Evolutionary conservation across 805 yeast genomes (phyloP).

Genomic region (Candida cerambycidarum): DNA sequence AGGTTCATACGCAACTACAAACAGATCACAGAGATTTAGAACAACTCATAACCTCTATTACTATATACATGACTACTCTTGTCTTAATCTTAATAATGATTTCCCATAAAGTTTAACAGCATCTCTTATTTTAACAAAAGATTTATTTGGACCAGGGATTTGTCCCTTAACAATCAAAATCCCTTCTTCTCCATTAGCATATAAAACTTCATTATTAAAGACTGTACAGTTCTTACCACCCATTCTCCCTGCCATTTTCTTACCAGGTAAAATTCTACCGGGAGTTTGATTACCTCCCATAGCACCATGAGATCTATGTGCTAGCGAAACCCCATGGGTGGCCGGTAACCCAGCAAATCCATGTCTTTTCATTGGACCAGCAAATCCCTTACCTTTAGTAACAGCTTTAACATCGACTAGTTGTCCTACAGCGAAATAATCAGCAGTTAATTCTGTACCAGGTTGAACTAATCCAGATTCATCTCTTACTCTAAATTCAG

Average conservation of each 20-base stretch:
- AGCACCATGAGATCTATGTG: constrained; percentile 96
- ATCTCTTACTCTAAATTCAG: constrained; percentile 78
- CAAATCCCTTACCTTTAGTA: constrained; percentile 93
- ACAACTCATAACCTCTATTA: not conserved
- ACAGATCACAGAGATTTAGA: too few species aligned
- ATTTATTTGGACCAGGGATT: constrained; percentile 85
- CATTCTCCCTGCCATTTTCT: constrained; percentile 98
- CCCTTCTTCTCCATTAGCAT: constrained; percentile 78
- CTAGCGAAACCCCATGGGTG: constrained; percentile 90
- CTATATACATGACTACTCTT: constrained; percentile 7
- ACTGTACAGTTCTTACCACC: constrained; percentile 76
- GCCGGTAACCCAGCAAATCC: constrained; percentile 88
- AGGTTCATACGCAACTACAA: too few species aligned
- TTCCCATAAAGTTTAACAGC: constrained; percentile 58
- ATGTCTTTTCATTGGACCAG: constrained; percentile 97
- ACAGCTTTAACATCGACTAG: constrained; percentile 76
- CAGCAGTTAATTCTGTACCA: constrained; percentile 79
- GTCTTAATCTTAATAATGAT: constrained; percentile 23
- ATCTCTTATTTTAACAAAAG: constrained; percentile 74
- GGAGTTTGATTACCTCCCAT: constrained; percentile 95
- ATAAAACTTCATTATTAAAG: constrained; percentile 73
- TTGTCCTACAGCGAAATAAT: constrained; percentile 81
- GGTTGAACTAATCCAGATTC: constrained; percentile 65
- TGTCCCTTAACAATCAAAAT: constrained; percentile 73
- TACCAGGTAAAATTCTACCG: constrained; percentile 93